Conservation (phyloP, 192 early-diverging fungal species). For the Coemansia reversa region DNA sequence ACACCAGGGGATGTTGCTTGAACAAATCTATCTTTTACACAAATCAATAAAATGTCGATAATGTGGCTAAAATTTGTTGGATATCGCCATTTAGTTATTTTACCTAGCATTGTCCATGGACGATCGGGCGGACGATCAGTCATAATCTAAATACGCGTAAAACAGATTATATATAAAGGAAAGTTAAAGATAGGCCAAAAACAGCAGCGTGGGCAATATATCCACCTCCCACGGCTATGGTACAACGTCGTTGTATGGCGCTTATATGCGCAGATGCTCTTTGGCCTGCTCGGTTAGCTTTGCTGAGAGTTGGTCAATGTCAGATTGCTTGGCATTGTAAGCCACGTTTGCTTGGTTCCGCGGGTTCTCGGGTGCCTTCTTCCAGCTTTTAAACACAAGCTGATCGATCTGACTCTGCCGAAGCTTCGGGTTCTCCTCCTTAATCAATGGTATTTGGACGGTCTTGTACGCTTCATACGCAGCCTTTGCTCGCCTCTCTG, state of each 20-base stretch:
- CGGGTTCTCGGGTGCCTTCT: slow-evolving; percentile 76
- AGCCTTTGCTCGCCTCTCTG: slow-evolving; percentile 81
- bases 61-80: too few species aligned
- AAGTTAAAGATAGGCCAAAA: neutral
- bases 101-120: too few species aligned
- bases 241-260: neutral
- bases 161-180: too few species aligned
- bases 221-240: neutral
- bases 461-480: slow-evolving; percentile 71
- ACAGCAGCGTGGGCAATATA: neutral
- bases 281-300: slow-evolving; percentile 42
- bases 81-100: too few species aligned
- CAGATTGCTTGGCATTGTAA: slow-evolving; percentile 71
- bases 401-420: slow-evolving; percentile 77
- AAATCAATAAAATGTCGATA: too few species aligned
- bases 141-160: too few species aligned
- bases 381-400: slow-evolving; percentile 75
- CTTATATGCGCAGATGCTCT: slow-evolving; percentile 31
- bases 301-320: slow-evolving; percentile 56
- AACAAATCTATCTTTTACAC: too few species aligned
- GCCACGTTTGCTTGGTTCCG: slow-evolving; percentile 72
- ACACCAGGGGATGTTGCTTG: too few species aligned
- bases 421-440: slow-evolving; percentile 76
- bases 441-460: slow-evolving; percentile 69
- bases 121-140: too few species aligned